Evolutionary conservation across 2,329 filamentous ascomycete species (phyloP), one percentile per base, ranked within the genome.

Genomic region (Endoconidiophora polonica): DNA sequence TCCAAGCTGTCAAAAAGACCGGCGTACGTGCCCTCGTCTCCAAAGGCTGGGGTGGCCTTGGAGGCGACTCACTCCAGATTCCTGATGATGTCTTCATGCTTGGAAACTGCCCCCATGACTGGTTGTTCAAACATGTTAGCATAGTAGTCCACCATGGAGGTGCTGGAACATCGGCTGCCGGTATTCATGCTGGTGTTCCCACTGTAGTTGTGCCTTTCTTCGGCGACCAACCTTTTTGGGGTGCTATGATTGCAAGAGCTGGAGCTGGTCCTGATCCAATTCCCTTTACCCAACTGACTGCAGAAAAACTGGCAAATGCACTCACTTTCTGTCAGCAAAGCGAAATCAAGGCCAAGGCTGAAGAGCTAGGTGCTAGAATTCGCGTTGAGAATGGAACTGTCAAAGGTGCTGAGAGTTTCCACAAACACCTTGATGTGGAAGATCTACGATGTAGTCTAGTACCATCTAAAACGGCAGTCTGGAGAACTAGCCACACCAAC

Each of bases 191-290:
- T 1, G 86, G 86, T 22, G 79, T 79, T 49, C 86, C 86, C 2
- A 94, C 86, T 0, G 75, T 91, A 2, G 73, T 94, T 2, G 79
- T 94, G 0, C 86, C 86, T 0, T 94, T 94, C 66, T 94, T 88
- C 59, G 84, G 84, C 1, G 84, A 90, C 57, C 84, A 90, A 61
- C 81, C 81, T 0, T 90, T 88, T 59, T 88, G 84, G 84, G 84
- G 84, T 5, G 71, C 78, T 7, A 87, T 88, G 73, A 76, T 87
- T 38, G 73, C 79, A 0, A 72, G 70, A 52, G 81, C 83, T 5
- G 81, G 82, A 7, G 84, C 83, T 4, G 83, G 84, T 0, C 83
- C 83, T 0, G 64, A 70, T 1, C 82, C 83, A 0, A 77, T 86
- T 45, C 79, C 79, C 0, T 76, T 81, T 60, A 81, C 81, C 56